phyloP scores from a whole-genome alignment of 257 asterid species.

The Catharanthus roseus region DNA sequence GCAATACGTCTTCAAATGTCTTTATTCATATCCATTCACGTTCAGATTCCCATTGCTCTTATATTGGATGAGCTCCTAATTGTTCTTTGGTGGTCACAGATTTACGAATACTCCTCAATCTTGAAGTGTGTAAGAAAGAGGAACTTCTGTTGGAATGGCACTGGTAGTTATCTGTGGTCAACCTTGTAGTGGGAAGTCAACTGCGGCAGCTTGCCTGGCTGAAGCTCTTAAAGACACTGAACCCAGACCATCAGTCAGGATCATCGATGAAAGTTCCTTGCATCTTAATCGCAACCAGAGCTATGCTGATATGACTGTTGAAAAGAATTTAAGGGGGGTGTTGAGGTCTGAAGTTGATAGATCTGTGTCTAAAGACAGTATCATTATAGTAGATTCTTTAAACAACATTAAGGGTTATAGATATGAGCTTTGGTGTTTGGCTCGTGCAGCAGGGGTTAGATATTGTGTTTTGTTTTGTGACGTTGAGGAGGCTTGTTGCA shows the following conservation, averaged over 20 bases:
- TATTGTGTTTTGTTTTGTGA: slow-evolving; percentile 86
- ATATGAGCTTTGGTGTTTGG: slow-evolving; percentile 95
- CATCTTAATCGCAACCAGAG: slow-evolving; percentile 81
- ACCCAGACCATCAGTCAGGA: slow-evolving; percentile 52
- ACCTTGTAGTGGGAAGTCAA: slow-evolving; percentile 92
- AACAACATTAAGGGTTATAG: slow-evolving; percentile 97
- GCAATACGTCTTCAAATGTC: not conserved
- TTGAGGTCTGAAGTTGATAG: slow-evolving; percentile 95
- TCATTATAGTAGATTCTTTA: slow-evolving; percentile 79
- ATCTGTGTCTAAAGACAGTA: slow-evolving; percentile 67
- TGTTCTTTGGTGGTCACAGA: not conserved
- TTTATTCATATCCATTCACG: not conserved
- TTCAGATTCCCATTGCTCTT: not conserved
- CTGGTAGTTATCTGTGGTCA: slow-evolving; percentile 97
- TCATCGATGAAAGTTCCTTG: slow-evolving; percentile 69
- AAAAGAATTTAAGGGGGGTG: slow-evolving; percentile 84
- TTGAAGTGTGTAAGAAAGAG: not conserved
- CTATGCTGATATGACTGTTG: slow-evolving; percentile 82
- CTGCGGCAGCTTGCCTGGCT: slow-evolving; percentile 62
- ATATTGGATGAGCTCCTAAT: not conserved
- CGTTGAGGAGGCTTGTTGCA: slow-evolving; percentile 47
- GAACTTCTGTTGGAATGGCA: slow-evolving; percentile 52
- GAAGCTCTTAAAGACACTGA: slow-evolving; percentile 81
- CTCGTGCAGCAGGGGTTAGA: slow-evolving; percentile 91
- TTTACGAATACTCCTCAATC: not conserved